Base-by-base conservation (phyloP, 169 alveolate species). In the Theileria annulata region DNA sequence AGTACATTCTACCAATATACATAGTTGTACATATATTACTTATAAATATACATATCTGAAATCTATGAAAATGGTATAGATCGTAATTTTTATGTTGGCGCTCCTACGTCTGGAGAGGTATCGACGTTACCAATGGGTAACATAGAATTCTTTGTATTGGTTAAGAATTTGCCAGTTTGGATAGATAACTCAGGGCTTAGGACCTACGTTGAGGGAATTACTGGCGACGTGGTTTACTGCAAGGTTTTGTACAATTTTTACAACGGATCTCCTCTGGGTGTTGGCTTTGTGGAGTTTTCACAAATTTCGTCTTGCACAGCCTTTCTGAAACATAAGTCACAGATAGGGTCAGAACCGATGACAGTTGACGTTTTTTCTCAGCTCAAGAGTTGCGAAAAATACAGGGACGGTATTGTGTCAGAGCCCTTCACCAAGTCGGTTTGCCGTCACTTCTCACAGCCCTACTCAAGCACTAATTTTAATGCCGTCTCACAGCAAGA, bases 61-160 rank as follows among this genome's bases (percentile, higher is more conserved):
- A 12, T 42, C 51, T 42, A 2, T 42, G 13, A 42, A 42, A 10
- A 42, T 28, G 31, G 2, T 72, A 13, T 80, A 82, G 89, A 82
- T 25, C 87, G 89, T 3, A 63, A 67, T 17, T 63, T 71, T 23
- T 82, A 75, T 47, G 77, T 76, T 19, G 89, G 89, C 4, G 89
- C 89, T 12, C 89, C 89, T 3, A 75, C 63, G 51, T 70, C 82
- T 25, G 88, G 68, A 19, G 48, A 76, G 47, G 63, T 31, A 23
- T 67, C 80, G 47, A 48, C 31, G 21, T 37, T 48, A 31, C 86
- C 81, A 0, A 60, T 72, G 74, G 42, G 71, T 35, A 76, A 75
- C 37, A 82, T 72, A 25, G 89, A 75, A 51, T 82, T 69, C n/a
- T 82, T 76, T 47, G 79, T 78, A 19, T 51, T 82, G 35, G 76